phyloP scores from a whole-genome alignment of 2,329 filamentous ascomycete species.

The Botrytis fragariae region DNA sequence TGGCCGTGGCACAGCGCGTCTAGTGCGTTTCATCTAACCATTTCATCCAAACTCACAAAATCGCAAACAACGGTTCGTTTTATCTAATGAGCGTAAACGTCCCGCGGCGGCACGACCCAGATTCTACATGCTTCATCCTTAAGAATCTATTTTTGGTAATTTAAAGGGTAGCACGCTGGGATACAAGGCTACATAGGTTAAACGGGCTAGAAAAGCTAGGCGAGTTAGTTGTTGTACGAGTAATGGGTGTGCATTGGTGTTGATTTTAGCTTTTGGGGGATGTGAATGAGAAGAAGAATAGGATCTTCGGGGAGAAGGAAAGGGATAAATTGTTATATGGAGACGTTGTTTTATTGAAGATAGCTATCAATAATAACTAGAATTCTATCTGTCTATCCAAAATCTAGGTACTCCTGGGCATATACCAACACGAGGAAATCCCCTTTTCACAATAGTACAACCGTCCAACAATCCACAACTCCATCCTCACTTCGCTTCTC shows the following conservation, averaged over 20 bases:
- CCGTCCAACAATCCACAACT: neutral
- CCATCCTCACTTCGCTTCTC: neutral
- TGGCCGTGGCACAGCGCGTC: conserved; percentile 5
- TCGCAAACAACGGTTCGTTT: conserved; percentile 3
- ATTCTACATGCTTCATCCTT: neutral
- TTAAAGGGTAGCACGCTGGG: neutral
- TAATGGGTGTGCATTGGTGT: neutral
- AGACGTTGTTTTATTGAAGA: neutral
- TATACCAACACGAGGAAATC: too few species aligned
- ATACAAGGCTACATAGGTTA: neutral
- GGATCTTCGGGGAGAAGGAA: neutral
- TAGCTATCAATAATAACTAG: neutral
- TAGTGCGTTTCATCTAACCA: conserved; percentile 10
- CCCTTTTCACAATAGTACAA: neutral
- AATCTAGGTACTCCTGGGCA: too few species aligned
- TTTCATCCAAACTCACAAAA: neutral
- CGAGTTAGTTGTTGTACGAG: neutral
- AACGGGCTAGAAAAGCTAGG: neutral
- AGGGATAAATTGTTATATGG: neutral
- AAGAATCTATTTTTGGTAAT: neutral
- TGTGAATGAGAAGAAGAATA: neutral
- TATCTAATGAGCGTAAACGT: neutral
- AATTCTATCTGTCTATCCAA: neutral
- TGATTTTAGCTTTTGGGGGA: neutral
- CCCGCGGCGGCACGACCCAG: conserved; percentile 1